Evolutionary conservation across 176 grass and related monocot species (phyloP), one percentile per base, ranked within the genome.

Genomic region (Tillandsia leiboldiana): DNA sequence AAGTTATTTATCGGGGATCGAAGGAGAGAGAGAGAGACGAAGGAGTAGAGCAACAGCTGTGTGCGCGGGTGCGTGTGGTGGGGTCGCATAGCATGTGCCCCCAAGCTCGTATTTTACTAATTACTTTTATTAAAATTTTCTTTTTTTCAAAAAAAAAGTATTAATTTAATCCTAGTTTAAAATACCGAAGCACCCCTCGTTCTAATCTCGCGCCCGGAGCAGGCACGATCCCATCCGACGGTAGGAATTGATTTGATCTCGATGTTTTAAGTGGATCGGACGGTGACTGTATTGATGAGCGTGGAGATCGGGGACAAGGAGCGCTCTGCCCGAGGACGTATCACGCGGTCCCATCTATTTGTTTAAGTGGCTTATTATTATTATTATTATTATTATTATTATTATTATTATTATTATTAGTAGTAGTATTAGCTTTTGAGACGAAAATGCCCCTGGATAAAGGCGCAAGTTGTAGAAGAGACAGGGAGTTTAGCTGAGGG

Each of bases 41-140:
- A 33, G 57, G 50, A 64, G n/a, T 2, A n/a, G 73, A 51, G 70
- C 64, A 79, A 57, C 53, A 81, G 67, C 82, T 72, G 72, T 79
- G 69, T 70, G 77, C 70, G 71, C 66, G 78, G 59, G 82, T 52
- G 53, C 81, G 52, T 77, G 71, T 79, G 81, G 84, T 83, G 91
- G 87, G 79, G 83, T 53, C 74, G 86, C 83, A 89, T 93, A 83
- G 78, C 86, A 89, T 89, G 90, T 89, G 89, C 85, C 71, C 86
- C 15, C 33, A 6, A 62, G 2, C 70, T 70, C 79, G 73, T 83
- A 63, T 66, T 54, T 69, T 56, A 49, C 76, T 72, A 59, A 63
- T 48, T 49, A 62, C 52, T 51, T 64, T 63, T 74, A 64, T 63
- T 74, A 64, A 84, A 70, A 53, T 17, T 5, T 20, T 62, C 27